Percentiles rank a stretch among this genome's conserved stretches.
Evolutionary conservation across 179 eudicot species (phyloP).

Genomic region (Amaranthus tricolor): DNA sequence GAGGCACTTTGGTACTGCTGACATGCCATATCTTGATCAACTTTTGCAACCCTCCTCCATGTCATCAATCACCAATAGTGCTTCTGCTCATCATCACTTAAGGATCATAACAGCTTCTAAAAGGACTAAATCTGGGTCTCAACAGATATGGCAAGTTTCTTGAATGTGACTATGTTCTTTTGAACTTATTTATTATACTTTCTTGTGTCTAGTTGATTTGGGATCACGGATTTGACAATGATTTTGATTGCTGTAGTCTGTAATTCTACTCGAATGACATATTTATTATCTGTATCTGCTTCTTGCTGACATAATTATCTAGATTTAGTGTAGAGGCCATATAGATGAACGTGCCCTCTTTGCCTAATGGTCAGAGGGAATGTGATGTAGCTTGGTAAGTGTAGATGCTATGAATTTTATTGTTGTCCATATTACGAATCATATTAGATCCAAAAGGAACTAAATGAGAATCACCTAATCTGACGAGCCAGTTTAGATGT

Average conservation of each 20-base stretch:
- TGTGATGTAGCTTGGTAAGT: background rate
- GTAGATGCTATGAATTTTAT: too few species aligned
- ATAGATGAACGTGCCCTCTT: background rate
- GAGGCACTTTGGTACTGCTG: constrained; percentile 75
- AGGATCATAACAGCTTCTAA: constrained; percentile 92
- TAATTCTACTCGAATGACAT: background rate
- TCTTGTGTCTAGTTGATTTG: background rate
- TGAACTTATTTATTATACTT: constrained; percentile 2
- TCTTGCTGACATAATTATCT: background rate
- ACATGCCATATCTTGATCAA: constrained; percentile 95
- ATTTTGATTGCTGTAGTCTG: background rate
- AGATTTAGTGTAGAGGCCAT: background rate
- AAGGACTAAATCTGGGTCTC: constrained; percentile 73
- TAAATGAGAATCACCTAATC: background rate
- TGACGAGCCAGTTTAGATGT: background rate
- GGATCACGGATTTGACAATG: too few species aligned
- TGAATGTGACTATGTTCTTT: background rate
- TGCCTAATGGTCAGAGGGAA: background rate
- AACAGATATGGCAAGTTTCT: constrained; percentile 74
- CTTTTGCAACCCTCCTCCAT: constrained; percentile 88
- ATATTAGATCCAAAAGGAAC: background rate
- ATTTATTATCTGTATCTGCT: background rate
- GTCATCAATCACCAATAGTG: constrained; percentile 66
- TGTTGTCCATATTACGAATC: background rate
- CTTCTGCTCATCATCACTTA: constrained; percentile 85